phyloP scores from a whole-genome alignment of 2,329 filamentous ascomycete genomes.

The Cladophialophora bantiana region DNA sequence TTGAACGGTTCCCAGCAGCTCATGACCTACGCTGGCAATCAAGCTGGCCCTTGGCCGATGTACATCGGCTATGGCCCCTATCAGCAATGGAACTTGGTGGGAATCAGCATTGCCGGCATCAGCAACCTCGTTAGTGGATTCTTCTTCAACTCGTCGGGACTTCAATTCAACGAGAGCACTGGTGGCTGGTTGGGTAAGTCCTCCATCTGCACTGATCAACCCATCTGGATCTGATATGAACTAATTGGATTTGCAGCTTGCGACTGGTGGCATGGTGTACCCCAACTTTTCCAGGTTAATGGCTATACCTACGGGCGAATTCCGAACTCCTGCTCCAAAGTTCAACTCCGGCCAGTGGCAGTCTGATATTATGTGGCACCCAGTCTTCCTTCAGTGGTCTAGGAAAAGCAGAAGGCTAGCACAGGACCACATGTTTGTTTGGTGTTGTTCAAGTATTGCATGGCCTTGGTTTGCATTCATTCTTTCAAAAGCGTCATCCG shows the following conservation, averaged over 20 bases:
- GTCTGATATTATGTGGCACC: conserved; percentile 17
- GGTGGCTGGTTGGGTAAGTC: conserved; percentile 36
- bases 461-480: conserved; percentile 11
- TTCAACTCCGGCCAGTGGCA: conserved; percentile 37
- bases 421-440: background rate
- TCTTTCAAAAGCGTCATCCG: no score
- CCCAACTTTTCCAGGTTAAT: conserved; percentile 38
- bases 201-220: background rate
- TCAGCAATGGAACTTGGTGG: conserved; percentile 35
- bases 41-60: conserved; percentile 38
- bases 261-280: conserved; percentile 39
- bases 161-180: conserved; percentile 36
- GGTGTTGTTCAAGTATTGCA: conserved; percentile 12
- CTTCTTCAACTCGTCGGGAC: conserved; percentile 39
- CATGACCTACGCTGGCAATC: conserved; percentile 35
- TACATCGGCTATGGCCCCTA: conserved; percentile 31
- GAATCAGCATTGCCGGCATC: conserved; percentile 36
- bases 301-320: conserved; percentile 25
- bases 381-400: background rate
- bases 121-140: conserved; percentile 25
- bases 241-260: conserved; percentile 34
- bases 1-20: conserved; percentile 37
- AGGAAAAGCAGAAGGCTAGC: background rate
- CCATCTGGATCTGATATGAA: background rate
- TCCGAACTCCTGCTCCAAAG: conserved; percentile 38